These are phyloP conservation scores for Ustilago vetiveriae DNA, from an alignment of 1,284 basidiomycete genomes.

Conservation along the genomic window DNA sequence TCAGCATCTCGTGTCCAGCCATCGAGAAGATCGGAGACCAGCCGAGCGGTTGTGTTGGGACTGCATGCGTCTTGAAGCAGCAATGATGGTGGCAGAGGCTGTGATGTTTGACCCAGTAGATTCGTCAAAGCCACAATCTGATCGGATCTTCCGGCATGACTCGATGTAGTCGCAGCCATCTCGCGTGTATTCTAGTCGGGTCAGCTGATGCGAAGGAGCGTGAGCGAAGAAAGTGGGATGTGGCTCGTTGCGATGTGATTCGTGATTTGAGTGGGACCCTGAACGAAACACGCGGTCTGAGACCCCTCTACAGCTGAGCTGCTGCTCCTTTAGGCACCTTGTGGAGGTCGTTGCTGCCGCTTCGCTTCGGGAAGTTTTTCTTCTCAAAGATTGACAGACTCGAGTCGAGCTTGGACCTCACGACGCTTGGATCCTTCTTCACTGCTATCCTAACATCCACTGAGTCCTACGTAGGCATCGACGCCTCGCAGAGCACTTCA, in stretches of 20 bases:
- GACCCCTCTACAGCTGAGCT: background rate
- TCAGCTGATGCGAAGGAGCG: background rate
- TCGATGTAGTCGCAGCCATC: background rate
- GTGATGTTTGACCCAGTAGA: conserved; percentile 24
- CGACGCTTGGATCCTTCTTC: conserved; percentile 3
- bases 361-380: no score
- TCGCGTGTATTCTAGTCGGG: background rate
- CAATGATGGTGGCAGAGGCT: conserved; percentile 33
- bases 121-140: conserved; percentile 23
- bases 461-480: no score
- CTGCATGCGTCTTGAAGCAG: conserved; percentile 48
- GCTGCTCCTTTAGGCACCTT: background rate
- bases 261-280: background rate
- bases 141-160: conserved; percentile 25
- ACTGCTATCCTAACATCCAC: no score
- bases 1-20: background rate
- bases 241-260: background rate
- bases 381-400: no score
- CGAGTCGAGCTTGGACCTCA: background rate
- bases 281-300: background rate
- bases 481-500: no score
- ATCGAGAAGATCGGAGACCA: conserved; percentile 25
- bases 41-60: conserved; percentile 37
- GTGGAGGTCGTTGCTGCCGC: no score
- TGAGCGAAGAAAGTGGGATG: conserved; percentile 1